Evolutionary conservation across 768 basidiomycete species (phyloP).

Genomic region (Hebeloma cylindrosporum): DNA sequence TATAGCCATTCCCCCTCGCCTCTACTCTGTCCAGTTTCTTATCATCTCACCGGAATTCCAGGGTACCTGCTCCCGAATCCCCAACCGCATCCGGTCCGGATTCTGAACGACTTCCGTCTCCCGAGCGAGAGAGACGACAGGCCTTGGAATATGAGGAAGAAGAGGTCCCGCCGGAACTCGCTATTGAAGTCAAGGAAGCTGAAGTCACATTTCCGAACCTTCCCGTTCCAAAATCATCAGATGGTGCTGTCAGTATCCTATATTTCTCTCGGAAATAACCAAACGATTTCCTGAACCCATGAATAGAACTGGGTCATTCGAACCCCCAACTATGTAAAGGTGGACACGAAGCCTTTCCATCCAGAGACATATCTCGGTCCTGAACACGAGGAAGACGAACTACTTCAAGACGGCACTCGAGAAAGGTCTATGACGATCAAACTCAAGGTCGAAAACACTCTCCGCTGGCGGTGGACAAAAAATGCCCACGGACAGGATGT

Average conservation of each 20-base stretch:
- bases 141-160: slow-evolving; percentile 84
- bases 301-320: slow-evolving; percentile 86
- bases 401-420: slow-evolving; percentile 56
- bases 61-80: slow-evolving; percentile 34
- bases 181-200: slow-evolving; percentile 62
- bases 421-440: slow-evolving; percentile 85
- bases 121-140: slow-evolving; percentile 60
- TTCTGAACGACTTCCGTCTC: slow-evolving; percentile 67
- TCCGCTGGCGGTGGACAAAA: slow-evolving; percentile 93
- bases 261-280: slow-evolving; percentile 4
- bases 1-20: slow-evolving; percentile 18
- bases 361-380: slow-evolving; percentile 82
- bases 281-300: slow-evolving; percentile 1
- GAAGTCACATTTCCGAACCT: slow-evolving; percentile 84
- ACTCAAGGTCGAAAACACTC: slow-evolving; percentile 88
- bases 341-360: slow-evolving; percentile 89
- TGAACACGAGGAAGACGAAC: slow-evolving; percentile 73
- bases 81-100: slow-evolving; percentile 52
- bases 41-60: slow-evolving; percentile 18
- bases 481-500: slow-evolving; percentile 76
- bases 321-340: slow-evolving; percentile 90
- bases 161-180: slow-evolving; percentile 57
- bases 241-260: slow-evolving; percentile 65
- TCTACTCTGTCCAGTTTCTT: slow-evolving; percentile 9
- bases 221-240: slow-evolving; percentile 75